Percentiles rank a stretch among this genome's conserved stretches.
Conservation (phyloP, 2,329 filamentous ascomycete species). For the Pseudodiploospora longispora region DNA sequence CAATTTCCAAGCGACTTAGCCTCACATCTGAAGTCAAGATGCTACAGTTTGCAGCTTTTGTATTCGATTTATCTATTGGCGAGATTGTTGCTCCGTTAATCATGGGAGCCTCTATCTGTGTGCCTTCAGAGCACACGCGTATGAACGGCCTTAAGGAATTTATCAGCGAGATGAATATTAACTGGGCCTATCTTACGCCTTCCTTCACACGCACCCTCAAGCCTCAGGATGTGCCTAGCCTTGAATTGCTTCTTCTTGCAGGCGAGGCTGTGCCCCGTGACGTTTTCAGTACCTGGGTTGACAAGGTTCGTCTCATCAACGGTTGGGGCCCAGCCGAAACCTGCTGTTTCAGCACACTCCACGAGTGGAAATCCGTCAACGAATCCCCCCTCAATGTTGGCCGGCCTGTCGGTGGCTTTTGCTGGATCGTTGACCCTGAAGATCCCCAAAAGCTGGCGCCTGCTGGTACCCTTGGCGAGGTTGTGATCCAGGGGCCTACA, state of each 20-base stretch:
- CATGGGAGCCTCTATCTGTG: slow-evolving; percentile 1
- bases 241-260: slow-evolving; percentile 1
- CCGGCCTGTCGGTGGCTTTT: slow-evolving; percentile 4
- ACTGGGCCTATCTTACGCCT: slow-evolving; percentile 1
- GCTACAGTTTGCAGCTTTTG: slow-evolving; percentile 5
- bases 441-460: slow-evolving; percentile 4
- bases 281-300: slow-evolving; percentile 1
- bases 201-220: slow-evolving; percentile 1
- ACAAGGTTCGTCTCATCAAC: slow-evolving; percentile 1
- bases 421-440: slow-evolving; percentile 7
- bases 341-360: slow-evolving; percentile 1
- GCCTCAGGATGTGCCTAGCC: not conserved
- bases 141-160: not conserved
- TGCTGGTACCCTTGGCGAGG: slow-evolving; percentile 1
- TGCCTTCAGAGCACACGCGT: slow-evolving; percentile 1
- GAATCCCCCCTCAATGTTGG: slow-evolving; percentile 2
- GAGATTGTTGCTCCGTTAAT: slow-evolving; percentile 2
- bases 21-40: slow-evolving; percentile 3
- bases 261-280: slow-evolving; percentile 2
- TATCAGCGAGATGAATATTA: not conserved
- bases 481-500: slow-evolving; percentile 3
- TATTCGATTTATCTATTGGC: slow-evolving; percentile 6
- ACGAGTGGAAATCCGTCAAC: not conserved
- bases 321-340: slow-evolving; percentile 7
- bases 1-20: not conserved